These are phyloP conservation scores for Chamaecyparis obtusa DNA, from an alignment of 75 land plant genomes.

Conservation along the genomic window DNA sequence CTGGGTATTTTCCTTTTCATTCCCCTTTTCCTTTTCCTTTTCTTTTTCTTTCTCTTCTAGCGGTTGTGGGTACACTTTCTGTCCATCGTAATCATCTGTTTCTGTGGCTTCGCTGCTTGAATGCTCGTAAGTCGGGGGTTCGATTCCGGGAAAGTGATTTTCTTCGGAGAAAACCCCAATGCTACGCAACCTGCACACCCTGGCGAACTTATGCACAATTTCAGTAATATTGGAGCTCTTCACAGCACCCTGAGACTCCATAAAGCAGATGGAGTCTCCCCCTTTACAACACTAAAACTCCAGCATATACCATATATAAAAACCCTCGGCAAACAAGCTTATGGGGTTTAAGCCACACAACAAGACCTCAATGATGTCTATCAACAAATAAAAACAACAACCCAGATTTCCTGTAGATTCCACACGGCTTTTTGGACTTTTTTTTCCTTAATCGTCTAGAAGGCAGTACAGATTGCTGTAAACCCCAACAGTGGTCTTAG, in stretches of 20 bases:
- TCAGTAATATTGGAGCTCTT: constrained; percentile 11
- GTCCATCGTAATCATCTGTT: constrained; percentile 43
- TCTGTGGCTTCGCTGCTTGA: constrained; percentile 32
- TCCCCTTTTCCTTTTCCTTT: constrained; percentile 19
- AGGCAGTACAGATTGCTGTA: not conserved
- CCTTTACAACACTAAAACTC: not conserved
- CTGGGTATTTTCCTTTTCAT: constrained; percentile 2
- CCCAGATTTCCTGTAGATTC: not conserved
- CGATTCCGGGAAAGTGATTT: not conserved
- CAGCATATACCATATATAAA: not conserved
- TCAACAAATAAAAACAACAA: not conserved
- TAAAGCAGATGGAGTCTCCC: not conserved
- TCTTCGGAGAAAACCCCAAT: constrained; percentile 19
- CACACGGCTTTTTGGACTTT: not conserved
- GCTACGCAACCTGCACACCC: constrained; percentile 11
- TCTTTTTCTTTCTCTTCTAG: constrained; percentile 40
- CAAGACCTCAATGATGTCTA: not conserved
- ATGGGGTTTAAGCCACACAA: not conserved
- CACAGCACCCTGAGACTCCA: constrained; percentile 9
- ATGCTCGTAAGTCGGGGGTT: not conserved
- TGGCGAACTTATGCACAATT: constrained; percentile 15
- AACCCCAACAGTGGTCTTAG: not conserved
- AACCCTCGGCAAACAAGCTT: not conserved
- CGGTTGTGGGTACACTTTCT: constrained; percentile 74
- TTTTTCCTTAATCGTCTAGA: not conserved